phyloP scores from a whole-genome alignment of 176 grass and related monocot genomes.

The Eleusine indica region DNA sequence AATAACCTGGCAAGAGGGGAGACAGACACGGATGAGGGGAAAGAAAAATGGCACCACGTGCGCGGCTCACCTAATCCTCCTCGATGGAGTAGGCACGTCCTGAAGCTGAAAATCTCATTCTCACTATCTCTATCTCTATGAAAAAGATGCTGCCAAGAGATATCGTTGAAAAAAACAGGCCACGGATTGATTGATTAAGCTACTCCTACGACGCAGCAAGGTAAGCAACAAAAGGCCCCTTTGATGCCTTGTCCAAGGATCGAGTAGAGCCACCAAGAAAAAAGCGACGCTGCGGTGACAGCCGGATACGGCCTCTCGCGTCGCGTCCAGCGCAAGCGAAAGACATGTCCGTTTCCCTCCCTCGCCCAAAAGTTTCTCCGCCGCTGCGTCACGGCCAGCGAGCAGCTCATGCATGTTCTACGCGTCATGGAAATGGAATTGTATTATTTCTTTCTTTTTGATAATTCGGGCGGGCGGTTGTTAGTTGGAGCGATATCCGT shows the following conservation, averaged over 20 bases:
- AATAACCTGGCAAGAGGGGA: too few species aligned
- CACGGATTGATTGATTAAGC: too few species aligned
- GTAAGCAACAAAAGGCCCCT: not conserved
- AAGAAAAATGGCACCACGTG: too few species aligned
- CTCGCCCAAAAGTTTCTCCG: not conserved
- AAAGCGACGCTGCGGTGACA: not conserved
- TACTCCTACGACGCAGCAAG: too few species aligned
- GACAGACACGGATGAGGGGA: too few species aligned
- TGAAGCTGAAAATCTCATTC: too few species aligned
- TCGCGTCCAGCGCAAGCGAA: slow-evolving; percentile 41
- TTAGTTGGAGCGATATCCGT: not conserved
- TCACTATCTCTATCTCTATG: too few species aligned
- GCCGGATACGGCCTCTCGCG: not conserved
- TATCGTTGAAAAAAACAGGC: too few species aligned
- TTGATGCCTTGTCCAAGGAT: not conserved
- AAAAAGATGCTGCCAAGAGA: too few species aligned
- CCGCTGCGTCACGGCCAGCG: not conserved
- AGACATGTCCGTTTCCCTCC: slow-evolving; percentile 10
- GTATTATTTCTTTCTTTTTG: not conserved
- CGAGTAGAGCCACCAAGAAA: not conserved
- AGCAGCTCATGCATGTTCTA: not conserved
- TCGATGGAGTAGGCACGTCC: too few species aligned
- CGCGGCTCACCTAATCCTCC: too few species aligned
- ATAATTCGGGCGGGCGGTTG: not conserved
- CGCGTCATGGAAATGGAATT: not conserved